These are phyloP conservation scores for Tulasnella sp. DNA, from an alignment of 768 basidiomycete species.

Conservation along the genomic window DNA sequence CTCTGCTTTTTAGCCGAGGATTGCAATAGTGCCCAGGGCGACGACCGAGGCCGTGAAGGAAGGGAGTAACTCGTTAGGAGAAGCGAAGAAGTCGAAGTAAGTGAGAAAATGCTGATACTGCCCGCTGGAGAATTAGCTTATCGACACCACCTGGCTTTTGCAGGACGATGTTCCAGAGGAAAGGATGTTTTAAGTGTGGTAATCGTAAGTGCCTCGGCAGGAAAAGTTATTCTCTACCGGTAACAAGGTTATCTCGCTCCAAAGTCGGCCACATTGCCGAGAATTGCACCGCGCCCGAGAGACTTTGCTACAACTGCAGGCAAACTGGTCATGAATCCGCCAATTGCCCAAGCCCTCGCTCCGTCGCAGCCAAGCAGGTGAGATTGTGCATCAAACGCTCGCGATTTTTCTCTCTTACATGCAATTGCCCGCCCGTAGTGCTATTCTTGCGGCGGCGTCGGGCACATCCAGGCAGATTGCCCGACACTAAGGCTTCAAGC, in stretches of 20 bases:
- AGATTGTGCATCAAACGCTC: not conserved
- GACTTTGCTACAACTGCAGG: slow-evolving; percentile 92
- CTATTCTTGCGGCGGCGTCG: slow-evolving; percentile 89
- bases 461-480: slow-evolving; percentile 81
- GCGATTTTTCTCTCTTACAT: not conserved
- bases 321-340: slow-evolving; percentile 93
- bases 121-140: not conserved
- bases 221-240: slow-evolving; percentile 29
- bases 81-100: slow-evolving; percentile 3
- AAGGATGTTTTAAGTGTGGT: slow-evolving; percentile 92
- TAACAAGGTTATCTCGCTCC: slow-evolving; percentile 26
- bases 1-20: not conserved
- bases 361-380: slow-evolving; percentile 26
- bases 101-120: not conserved
- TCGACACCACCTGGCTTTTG: slow-evolving; percentile 1
- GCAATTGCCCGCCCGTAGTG: slow-evolving; percentile 60
- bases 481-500: slow-evolving; percentile 66
- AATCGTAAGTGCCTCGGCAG: slow-evolving; percentile 58
- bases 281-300: slow-evolving; percentile 81
- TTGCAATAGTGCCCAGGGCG: not conserved
- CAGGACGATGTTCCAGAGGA: slow-evolving; percentile 44
- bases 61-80: slow-evolving; percentile 7
- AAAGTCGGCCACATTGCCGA: slow-evolving; percentile 91
- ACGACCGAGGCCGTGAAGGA: slow-evolving; percentile 7
- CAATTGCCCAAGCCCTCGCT: slow-evolving; percentile 55